Evolutionary conservation across 805 yeast species (phyloP), one percentile per base, ranked within the genome.

Genomic region (Wickerhamomyces rabaulensis): DNA sequence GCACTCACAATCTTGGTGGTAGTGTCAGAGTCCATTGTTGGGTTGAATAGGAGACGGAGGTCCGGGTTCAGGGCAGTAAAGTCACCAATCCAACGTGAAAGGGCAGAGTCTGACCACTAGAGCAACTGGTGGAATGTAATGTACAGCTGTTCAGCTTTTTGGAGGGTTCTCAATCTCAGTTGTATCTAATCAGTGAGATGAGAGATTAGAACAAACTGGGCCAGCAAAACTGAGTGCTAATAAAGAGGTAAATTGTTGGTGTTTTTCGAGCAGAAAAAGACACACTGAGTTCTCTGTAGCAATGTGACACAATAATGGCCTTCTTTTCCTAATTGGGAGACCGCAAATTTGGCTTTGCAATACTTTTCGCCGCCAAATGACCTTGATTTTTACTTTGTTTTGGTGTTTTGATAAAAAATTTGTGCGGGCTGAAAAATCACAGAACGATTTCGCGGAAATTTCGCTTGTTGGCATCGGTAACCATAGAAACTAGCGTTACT

Each of bases 1-100:
- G 98, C 97, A 35, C 78, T 69, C 16, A 85, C 77, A 22, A 92
- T 86, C 64, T 86, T 95, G 44, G 73, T 70, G 46, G 84, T 81
- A 26, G 91, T 95, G 51, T 67, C 68, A 27, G 78, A 69, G 56
- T 84, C 87, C 89, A 84, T 84, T 15, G 10, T 33, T 27, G 25
- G 39, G 29, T 33, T 16, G 20, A 33, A 33, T 33, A 33, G 36
- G 36, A 16, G 36, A 33, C 4, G 35, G 16, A 16, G 13, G 31
- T 7, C 12, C 16, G 10, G 5, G 20, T 8, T 33, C 20, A 33
- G 20, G 4, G 36, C 13, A 15, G 4, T 16, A 4, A 17, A 33
- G 10, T 33, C 36, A 16, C 36, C 36, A 16, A 16, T 33, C 3
- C 17, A 33, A 33, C 10, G 10, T 16, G 20, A 16, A 2, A 16